phyloP scores from a whole-genome alignment of 768 basidiomycete species.

The Pleurotus platypus region DNA sequence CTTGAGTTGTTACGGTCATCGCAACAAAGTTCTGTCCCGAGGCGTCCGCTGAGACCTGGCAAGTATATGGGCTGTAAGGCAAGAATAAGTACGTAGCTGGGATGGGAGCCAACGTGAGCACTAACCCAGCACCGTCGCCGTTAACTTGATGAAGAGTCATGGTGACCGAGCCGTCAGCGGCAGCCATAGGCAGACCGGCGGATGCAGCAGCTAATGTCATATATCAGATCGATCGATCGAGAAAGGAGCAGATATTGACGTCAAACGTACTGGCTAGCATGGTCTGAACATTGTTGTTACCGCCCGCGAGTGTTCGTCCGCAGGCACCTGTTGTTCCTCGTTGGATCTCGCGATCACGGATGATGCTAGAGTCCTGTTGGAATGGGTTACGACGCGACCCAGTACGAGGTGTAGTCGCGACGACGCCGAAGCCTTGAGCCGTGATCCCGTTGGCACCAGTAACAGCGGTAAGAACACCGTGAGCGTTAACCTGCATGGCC shows the following conservation, averaged over 20 bases:
- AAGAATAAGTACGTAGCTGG: not conserved
- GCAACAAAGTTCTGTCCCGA: not conserved
- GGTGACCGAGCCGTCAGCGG: not conserved
- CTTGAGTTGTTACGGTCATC: conserved; percentile 1
- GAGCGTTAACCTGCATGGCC: not conserved
- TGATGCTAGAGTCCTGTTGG: not conserved
- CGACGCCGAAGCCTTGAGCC: not conserved
- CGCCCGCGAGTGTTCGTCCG: not conserved
- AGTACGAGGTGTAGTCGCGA: not conserved
- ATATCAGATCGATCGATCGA: not conserved
- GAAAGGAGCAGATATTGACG: not conserved
- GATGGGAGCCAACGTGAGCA: not conserved
- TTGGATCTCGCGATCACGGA: not conserved
- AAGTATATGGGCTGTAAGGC: not conserved
- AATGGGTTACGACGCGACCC: not conserved
- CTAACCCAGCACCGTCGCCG: not conserved
- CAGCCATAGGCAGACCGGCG: not conserved
- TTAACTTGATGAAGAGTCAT: not conserved
- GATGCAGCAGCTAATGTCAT: not conserved
- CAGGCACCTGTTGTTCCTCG: not conserved
- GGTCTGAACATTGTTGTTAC: not conserved
- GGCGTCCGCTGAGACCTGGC: not conserved
- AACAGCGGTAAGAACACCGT: not conserved
- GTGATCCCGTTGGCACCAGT: not conserved
- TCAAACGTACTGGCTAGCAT: not conserved